phyloP scores from a whole-genome alignment of 345 rosid species.

The Heritiera littoralis region DNA sequence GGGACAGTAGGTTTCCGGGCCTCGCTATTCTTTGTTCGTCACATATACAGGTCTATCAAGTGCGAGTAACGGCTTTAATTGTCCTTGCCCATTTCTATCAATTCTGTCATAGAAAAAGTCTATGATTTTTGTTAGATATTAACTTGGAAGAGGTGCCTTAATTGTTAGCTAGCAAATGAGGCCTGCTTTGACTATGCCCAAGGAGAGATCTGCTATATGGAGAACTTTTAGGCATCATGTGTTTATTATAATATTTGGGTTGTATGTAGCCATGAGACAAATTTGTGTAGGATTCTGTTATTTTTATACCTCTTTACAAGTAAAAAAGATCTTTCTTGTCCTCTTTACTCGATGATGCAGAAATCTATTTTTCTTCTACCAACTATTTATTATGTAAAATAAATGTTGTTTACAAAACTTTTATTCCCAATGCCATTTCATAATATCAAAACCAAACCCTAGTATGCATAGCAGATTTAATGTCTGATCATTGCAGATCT shows the following conservation, averaged over 20 bases:
- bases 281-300: constrained; percentile 10
- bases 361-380: background rate
- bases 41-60: constrained; percentile 74
- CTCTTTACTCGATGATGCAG: background rate
- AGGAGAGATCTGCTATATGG: background rate
- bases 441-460: background rate
- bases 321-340: background rate
- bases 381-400: constrained; percentile 23
- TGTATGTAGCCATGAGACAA: constrained; percentile 19
- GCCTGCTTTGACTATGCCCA: background rate
- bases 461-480: too few species aligned
- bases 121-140: constrained; percentile 15
- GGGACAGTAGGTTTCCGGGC: constrained; percentile 81
- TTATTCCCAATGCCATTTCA: too few species aligned
- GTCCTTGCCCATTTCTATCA: constrained; percentile 14
- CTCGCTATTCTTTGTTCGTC: constrained; percentile 67
- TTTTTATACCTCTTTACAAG: background rate
- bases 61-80: constrained; percentile 52
- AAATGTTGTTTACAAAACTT: too few species aligned
- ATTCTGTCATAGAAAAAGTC: constrained; percentile 4
- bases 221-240: background rate
- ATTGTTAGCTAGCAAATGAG: background rate
- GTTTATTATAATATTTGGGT: constrained; percentile 11
- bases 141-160: background rate
- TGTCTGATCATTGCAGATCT: too few species aligned